These are phyloP conservation scores for Naganishia onofrii DNA, from an alignment of 768 basidiomycete genomes.

Conservation along the genomic window DNA sequence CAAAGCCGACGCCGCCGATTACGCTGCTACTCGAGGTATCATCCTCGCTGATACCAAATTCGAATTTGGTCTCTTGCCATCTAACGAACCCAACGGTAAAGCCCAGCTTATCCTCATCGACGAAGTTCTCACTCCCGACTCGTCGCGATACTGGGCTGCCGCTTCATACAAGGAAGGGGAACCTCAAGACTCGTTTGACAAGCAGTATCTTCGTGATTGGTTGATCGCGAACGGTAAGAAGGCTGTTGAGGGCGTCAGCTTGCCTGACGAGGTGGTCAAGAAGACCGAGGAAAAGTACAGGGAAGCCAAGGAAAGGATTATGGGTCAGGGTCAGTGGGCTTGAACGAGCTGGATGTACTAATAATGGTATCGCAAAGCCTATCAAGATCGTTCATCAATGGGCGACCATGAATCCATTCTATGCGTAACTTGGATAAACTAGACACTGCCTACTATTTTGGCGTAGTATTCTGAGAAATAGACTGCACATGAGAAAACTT, in stretches of 20 bases:
- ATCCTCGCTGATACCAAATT: slow-evolving; percentile 99
- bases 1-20: slow-evolving; percentile 63
- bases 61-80: slow-evolving; percentile 80
- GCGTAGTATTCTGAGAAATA: slow-evolving; percentile 6
- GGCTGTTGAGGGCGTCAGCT: slow-evolving; percentile 69
- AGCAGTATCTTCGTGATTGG: slow-evolving; percentile 93
- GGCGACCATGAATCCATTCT: not conserved
- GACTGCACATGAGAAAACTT: not conserved
- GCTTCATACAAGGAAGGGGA: slow-evolving; percentile 69
- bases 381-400: too few species aligned
- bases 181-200: slow-evolving; percentile 87
- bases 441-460: slow-evolving; percentile 14
- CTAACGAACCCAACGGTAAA: slow-evolving; percentile 46
- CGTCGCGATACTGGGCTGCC: slow-evolving; percentile 92
- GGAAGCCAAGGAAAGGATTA: slow-evolving; percentile 61
- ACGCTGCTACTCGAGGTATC: slow-evolving; percentile 71
- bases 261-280: slow-evolving; percentile 70
- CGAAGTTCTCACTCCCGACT: slow-evolving; percentile 95
- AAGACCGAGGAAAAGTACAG: slow-evolving; percentile 76
- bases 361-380: not conserved
- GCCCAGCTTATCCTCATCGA: slow-evolving; percentile 78
- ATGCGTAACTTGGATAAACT: not conserved
- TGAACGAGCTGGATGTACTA: slow-evolving; percentile 6
- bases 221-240: slow-evolving; percentile 69
- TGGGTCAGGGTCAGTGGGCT: slow-evolving; percentile 48